Conservation (phyloP, 306 rosid genomes). For the Potentilla sterilis region DNA sequence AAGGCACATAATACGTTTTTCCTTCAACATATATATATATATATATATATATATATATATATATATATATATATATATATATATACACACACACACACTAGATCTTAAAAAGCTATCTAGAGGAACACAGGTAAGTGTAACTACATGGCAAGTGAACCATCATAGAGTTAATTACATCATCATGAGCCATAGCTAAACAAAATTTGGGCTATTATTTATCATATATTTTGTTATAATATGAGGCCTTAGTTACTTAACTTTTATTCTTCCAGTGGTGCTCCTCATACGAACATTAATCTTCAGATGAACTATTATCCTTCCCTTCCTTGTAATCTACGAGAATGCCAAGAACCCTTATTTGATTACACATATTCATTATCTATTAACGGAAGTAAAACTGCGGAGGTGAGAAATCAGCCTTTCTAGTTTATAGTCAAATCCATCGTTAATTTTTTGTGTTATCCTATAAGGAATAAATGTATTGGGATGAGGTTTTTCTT, state of each 20-base stretch:
- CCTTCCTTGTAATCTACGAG: slow-evolving; percentile 83
- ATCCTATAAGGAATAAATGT: not conserved
- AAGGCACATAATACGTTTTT: too few species aligned
- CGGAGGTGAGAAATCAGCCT: slow-evolving; percentile 55
- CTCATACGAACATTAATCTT: slow-evolving; percentile 85
- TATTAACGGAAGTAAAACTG: slow-evolving; percentile 70
- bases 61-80: not conserved
- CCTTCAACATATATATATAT: too few species aligned
- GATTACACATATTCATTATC: slow-evolving; percentile 64
- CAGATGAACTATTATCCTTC: slow-evolving; percentile 98
- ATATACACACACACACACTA: too few species aligned
- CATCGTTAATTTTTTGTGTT: not conserved
- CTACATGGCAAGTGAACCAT: not conserved
- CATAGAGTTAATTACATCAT: not conserved
- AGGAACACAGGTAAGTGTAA: not conserved
- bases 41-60: too few species aligned
- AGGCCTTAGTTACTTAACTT: not conserved
- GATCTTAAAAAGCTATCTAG: not conserved
- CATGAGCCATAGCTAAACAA: not conserved
- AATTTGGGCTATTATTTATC: not conserved
- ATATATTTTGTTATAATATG: slow-evolving; percentile 5
- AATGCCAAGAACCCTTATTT: slow-evolving; percentile 90
- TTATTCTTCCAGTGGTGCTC: slow-evolving; percentile 75
- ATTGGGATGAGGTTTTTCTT: not conserved
- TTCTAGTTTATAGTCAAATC: not conserved